Evolutionary conservation across 2,329 filamentous ascomycete species (phyloP).

Genomic region (Blastomyces gilchristii): DNA sequence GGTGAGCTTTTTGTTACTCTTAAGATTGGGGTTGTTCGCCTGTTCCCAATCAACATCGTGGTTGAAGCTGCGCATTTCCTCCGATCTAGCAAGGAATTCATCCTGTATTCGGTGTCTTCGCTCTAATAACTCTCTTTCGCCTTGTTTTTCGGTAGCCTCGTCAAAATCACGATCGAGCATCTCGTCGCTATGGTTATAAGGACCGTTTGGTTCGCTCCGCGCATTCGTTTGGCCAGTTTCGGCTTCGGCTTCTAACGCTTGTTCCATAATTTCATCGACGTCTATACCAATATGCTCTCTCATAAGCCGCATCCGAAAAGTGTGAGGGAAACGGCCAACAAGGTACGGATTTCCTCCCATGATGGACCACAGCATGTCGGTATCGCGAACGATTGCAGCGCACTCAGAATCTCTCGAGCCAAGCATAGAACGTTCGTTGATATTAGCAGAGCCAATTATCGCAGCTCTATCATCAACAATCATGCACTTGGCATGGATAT

Average conservation of each 20-base stretch:
- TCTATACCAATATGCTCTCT: constrained; percentile 75
- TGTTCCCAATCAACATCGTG: constrained; percentile 59
- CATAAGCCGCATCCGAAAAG: constrained; percentile 75
- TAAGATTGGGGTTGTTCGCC: constrained; percentile 47
- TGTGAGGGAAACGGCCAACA: constrained; percentile 66
- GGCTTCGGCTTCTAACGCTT: constrained; percentile 59
- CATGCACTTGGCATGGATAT: constrained; percentile 78
- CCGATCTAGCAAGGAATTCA: constrained; percentile 47
- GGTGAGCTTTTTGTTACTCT: constrained; percentile 45
- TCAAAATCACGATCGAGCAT: constrained; percentile 24
- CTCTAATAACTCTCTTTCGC: constrained; percentile 35
- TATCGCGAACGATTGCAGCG: constrained; percentile 75
- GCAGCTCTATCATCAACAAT: constrained; percentile 74
- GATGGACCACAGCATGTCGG: constrained; percentile 54
- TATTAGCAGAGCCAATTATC: constrained; percentile 67
- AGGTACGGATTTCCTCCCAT: constrained; percentile 66
- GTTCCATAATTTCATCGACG: constrained; percentile 78
- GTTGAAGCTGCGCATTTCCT: constrained; percentile 59
- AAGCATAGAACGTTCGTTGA: constrained; percentile 66
- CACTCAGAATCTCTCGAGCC: constrained; percentile 80
- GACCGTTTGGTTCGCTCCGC: constrained; percentile 5
- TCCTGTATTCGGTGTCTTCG: constrained; percentile 41
- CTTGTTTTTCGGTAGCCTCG: constrained; percentile 28
- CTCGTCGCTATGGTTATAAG: constrained; percentile 13
- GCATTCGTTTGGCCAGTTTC: constrained; percentile 9